Evolutionary conservation across 352 stramenopile species (phyloP).

Genomic region (Stramenopiles sp.): DNA sequence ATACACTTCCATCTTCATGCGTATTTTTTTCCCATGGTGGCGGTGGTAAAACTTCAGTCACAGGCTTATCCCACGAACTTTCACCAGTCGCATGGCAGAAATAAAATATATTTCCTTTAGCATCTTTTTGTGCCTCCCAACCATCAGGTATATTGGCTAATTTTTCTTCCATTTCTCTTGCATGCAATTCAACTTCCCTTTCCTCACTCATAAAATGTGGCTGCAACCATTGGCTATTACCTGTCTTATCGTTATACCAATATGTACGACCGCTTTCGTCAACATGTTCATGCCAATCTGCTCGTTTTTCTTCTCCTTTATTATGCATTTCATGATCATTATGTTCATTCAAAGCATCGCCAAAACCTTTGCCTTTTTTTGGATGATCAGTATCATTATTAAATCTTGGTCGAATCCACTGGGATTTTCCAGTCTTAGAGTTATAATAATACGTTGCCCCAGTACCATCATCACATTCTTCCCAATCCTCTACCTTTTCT

Average conservation of each 20-base stretch:
- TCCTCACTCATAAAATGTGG: conserved; percentile 1
- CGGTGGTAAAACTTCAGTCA: neutral
- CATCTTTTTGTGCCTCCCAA: conserved; percentile 12
- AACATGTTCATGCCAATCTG: neutral
- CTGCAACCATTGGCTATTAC: neutral
- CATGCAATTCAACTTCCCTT: neutral
- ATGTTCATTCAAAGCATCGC: neutral
- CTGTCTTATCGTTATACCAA: neutral
- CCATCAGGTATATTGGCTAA: neutral
- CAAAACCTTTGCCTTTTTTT: neutral
- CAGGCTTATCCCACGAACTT: neutral
- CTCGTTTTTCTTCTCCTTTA: neutral
- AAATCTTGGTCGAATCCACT: neutral
- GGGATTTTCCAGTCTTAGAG: neutral
- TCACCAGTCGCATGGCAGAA: neutral
- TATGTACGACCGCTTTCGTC: neutral
- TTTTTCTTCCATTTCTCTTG: neutral
- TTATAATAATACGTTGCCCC: neutral
- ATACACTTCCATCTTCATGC: neutral
- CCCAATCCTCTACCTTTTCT: neutral
- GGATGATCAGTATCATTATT: neutral
- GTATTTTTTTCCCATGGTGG: neutral
- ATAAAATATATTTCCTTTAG: conserved; percentile 8
- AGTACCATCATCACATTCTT: neutral
- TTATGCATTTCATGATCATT: neutral